Percentiles rank a stretch among this genome's conserved stretches.
These are phyloP conservation scores for Ganoderma lingzhi DNA, from an alignment of 1,284 basidiomycete species.

Conservation along the genomic window DNA sequence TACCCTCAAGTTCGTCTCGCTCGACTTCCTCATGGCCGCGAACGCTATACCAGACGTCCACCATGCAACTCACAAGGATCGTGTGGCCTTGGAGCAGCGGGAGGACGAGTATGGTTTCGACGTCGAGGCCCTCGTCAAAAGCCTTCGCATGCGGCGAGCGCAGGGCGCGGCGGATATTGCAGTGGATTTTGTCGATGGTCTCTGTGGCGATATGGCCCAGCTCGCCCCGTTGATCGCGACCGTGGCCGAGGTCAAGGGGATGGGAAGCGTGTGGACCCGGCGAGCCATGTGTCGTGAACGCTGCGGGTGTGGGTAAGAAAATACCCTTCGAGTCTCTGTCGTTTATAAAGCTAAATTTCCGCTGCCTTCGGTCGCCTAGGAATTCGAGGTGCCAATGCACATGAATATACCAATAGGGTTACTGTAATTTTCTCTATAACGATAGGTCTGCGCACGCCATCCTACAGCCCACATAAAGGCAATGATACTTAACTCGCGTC, in stretches of 20 bases:
- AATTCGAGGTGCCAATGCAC: no score
- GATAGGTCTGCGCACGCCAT: no score
- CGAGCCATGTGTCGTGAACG: neutral
- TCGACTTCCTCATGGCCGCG: neutral
- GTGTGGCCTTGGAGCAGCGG: neutral
- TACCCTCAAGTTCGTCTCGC: neutral
- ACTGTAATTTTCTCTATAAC: no score
- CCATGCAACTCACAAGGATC: neutral
- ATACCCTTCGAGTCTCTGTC: neutral
- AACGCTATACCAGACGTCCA: neutral
- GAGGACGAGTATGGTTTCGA: neutral
- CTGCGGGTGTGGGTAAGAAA: neutral
- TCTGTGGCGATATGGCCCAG: neutral
- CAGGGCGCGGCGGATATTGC: neutral
- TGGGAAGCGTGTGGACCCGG: neutral
- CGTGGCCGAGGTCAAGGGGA: neutral
- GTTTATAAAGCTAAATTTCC: neutral
- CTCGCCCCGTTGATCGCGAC: neutral
- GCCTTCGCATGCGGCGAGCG: neutral
- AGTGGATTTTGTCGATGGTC: neutral
- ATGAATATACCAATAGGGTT: no score
- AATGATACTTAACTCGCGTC: no score
- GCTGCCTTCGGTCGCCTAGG: no score
- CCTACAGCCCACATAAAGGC: no score
- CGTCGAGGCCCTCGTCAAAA: neutral